phyloP scores from a whole-genome alignment of 176 grass and related monocot genomes.

The sorghum (Sorghum bicolor) region Sorghum_bicolor_NCBIv3 NC_012871.2:6952001-6952500 shows the following conservation, averaged over 20 bases:
- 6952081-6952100: constrained; percentile 81
- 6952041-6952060: constrained; percentile 67
- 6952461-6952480: too few relatives aligned
- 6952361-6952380: too few relatives aligned
- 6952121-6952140: constrained; percentile 63
- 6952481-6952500: too few relatives aligned
- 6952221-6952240: not conserved
- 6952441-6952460: too few relatives aligned
- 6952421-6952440: too few relatives aligned
- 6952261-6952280: not conserved
- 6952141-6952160: constrained; percentile 61
- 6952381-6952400: too few relatives aligned
- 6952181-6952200: constrained; percentile 71
- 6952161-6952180: constrained; percentile 72
- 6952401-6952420: too few relatives aligned
- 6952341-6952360: constrained; percentile 60
- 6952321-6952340: constrained; percentile 44
- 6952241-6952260: not conserved
- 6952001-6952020: constrained; percentile 72
- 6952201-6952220: not conserved
- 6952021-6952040: constrained; percentile 58
- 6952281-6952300: constrained; percentile 47
- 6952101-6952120: constrained; percentile 55
- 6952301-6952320: constrained; percentile 60
- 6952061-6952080: constrained; percentile 92